Percentiles rank a stretch among this genome's conserved stretches.
These are phyloP conservation scores for Datisca glomerata DNA, from an alignment of 306 rosid genomes.

Conservation along the genomic window DNA sequence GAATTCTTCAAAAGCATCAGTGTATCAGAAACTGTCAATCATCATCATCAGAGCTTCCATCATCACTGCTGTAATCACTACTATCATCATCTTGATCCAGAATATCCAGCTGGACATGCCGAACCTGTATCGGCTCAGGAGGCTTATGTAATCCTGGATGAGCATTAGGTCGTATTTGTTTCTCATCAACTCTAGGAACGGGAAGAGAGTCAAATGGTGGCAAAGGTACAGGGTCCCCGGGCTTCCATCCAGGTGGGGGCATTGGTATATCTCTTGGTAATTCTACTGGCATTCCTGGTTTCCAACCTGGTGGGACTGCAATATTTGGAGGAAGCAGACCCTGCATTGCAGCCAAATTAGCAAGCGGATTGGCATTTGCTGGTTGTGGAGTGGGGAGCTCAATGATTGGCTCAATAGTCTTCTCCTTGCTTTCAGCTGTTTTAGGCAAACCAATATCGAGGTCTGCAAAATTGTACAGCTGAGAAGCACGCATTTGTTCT, in stretches of 20 bases:
- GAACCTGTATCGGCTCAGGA: conserved; percentile 77
- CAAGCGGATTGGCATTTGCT: conserved; percentile 28
- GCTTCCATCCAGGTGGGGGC: conserved; percentile 97
- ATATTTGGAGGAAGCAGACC: conserved; percentile 71
- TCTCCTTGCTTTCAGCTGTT: conserved; percentile 41
- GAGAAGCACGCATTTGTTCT: conserved; percentile 94
- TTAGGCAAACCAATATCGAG: conserved; percentile 88
- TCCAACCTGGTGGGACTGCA: conserved; percentile 82
- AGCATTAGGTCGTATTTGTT: conserved; percentile 32
- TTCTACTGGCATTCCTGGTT: conserved; percentile 90
- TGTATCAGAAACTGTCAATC: conserved; percentile 43
- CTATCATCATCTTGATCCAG: conserved; percentile 70
- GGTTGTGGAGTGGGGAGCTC: conserved; percentile 40
- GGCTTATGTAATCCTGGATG: conserved; percentile 40
- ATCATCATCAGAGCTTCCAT: conserved; percentile 73
- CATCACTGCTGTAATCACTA: conserved; percentile 82
- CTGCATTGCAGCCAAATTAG: conserved; percentile 46
- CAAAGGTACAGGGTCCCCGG: conserved; percentile 87
- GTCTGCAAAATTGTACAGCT: conserved; percentile 67
- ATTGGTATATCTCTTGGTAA: conserved; percentile 60
- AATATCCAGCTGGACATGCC: conserved; percentile 76
- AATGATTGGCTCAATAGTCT: conserved; percentile 49
- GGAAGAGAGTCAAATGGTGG: conserved; percentile 55
- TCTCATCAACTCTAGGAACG: conserved; percentile 49
- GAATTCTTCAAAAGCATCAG: too few relatives aligned